Conservation (phyloP, 257 asterid species). For the Thymus quinquecostatus region DNA sequence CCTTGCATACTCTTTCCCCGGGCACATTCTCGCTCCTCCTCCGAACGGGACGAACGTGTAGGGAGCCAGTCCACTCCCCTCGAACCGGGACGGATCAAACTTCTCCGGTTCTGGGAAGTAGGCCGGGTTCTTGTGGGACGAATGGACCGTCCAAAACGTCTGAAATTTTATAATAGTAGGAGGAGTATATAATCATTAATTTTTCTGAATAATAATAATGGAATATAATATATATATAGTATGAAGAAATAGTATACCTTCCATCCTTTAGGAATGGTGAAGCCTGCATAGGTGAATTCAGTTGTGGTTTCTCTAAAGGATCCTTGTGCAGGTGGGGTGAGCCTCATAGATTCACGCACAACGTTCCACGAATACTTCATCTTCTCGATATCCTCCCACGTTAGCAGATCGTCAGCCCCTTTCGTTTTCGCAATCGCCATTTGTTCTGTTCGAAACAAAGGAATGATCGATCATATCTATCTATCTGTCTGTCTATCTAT, state of each 20-base stretch:
- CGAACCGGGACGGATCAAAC: slow-evolving; percentile 36
- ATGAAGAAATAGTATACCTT: slow-evolving; percentile 34
- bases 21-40: slow-evolving; percentile 57
- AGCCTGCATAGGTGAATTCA: slow-evolving; percentile 57
- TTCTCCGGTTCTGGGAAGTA: slow-evolving; percentile 49
- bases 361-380: slow-evolving; percentile 69
- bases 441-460: slow-evolving; percentile 41
- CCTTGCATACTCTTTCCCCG: slow-evolving; percentile 59
- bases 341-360: slow-evolving; percentile 58
- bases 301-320: slow-evolving; percentile 52
- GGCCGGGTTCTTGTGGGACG: slow-evolving; percentile 51
- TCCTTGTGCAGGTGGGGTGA: slow-evolving; percentile 56
- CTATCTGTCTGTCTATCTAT: no score
- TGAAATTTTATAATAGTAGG: neutral
- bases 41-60: slow-evolving; percentile 59
- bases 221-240: no score
- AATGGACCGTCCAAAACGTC: slow-evolving; percentile 61
- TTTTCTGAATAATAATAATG: no score
- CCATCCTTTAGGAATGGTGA: slow-evolving; percentile 70
- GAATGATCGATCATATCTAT: neutral
- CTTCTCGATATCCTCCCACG: slow-evolving; percentile 61
- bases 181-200: no score
- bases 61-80: slow-evolving; percentile 55
- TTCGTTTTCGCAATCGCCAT: slow-evolving; percentile 50
- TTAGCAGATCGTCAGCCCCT: slow-evolving; percentile 44